Evolutionary conservation across 495 filamentous ascomycete species (phyloP), one percentile per base, ranked within the genome.

Genomic region (Hyaloscypha hepaticicola): DNA sequence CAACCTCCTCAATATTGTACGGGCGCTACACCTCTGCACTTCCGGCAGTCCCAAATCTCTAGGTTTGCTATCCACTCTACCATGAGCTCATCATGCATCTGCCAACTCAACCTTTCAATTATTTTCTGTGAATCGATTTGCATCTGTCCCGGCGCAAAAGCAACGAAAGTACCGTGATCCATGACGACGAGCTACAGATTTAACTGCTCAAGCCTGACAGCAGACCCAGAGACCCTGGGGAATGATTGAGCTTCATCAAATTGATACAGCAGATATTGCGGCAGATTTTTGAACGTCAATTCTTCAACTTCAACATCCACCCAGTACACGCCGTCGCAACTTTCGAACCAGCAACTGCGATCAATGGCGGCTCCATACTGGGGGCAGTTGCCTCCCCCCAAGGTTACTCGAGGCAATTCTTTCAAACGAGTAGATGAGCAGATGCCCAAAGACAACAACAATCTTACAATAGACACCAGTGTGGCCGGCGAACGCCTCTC

Each of bases 391-490:
- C 77, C 77, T 63, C 68, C 75, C 38, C 67, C 77, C 50, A 79
- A 72, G 59, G 62, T 71, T 31, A 55, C 60, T 14, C 60, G 65
- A 64, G 72, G 73, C 64, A 69, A 71, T 63, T 76, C 75, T 63
- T 66, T 73, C 65, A 77, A 75, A 49, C 80, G 77, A 60, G 67
- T 77, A 68, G 78, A 78, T 56, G 77, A 73, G 55, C 75, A 78
- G 64, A 72, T 72, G 65, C 72, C 71, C 49, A 71, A 69, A 68
- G 53, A 55, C 61, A 75, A 79, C 61, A 71, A 69, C 57, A 68
- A 74, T 69, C 73, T 75, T 67, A 76, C 80, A 63, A 74, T 81
- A 63, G 80, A 82, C 60, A 75, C 70, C 53, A 57, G 55, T 25
- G 58, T 59, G 51, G 50, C 52, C 5, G 61, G 48, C 12, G 72